Evolutionary conservation across 208 protist species (phyloP).

Genomic region (Angomonas desouzai): DNA sequence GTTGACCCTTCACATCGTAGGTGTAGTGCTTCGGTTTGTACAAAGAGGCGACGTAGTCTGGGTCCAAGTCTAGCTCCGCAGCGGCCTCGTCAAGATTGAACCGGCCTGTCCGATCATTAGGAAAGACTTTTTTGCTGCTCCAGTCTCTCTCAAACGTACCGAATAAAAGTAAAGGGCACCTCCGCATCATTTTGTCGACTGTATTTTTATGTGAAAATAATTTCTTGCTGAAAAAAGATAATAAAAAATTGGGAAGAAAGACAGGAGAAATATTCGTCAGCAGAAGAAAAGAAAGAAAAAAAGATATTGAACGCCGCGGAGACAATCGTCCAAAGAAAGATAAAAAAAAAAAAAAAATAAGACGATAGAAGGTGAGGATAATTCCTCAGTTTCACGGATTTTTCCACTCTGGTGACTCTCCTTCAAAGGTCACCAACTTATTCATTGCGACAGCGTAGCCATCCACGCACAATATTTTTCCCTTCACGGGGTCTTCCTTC

Average conservation of each 20-base stretch:
- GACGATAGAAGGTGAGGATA: slow-evolving; percentile 17
- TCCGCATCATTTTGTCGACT: slow-evolving; percentile 17
- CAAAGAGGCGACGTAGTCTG: slow-evolving; percentile 71
- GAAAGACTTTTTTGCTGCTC: slow-evolving; percentile 44
- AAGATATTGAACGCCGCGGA: neutral
- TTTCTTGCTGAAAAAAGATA: no score
- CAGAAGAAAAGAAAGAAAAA: slow-evolving; percentile 11
- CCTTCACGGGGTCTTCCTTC: slow-evolving; percentile 45
- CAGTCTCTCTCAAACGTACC: slow-evolving; percentile 52
- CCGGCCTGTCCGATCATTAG: slow-evolving; percentile 62
- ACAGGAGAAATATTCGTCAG: slow-evolving; percentile 8
- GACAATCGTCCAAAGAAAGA: slow-evolving; percentile 5
- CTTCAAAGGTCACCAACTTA: slow-evolving; percentile 72
- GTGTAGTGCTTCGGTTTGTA: slow-evolving; percentile 83
- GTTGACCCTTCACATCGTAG: slow-evolving; percentile 71
- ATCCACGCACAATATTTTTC: slow-evolving; percentile 60
- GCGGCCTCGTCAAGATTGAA: slow-evolving; percentile 85
- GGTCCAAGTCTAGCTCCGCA: slow-evolving; percentile 66
- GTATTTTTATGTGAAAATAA: no score
- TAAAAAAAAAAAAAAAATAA: slow-evolving; percentile 13
- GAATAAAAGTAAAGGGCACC: slow-evolving; percentile 16
- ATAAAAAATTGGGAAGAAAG: no score
- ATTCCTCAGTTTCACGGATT: slow-evolving; percentile 12
- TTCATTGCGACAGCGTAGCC: slow-evolving; percentile 81
- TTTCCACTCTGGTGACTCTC: slow-evolving; percentile 69